Evolutionary conservation across 2,329 filamentous ascomycete genomes (phyloP), one percentile per base, ranked within the genome.

Genomic region (Paecilomyces variotii): DNA sequence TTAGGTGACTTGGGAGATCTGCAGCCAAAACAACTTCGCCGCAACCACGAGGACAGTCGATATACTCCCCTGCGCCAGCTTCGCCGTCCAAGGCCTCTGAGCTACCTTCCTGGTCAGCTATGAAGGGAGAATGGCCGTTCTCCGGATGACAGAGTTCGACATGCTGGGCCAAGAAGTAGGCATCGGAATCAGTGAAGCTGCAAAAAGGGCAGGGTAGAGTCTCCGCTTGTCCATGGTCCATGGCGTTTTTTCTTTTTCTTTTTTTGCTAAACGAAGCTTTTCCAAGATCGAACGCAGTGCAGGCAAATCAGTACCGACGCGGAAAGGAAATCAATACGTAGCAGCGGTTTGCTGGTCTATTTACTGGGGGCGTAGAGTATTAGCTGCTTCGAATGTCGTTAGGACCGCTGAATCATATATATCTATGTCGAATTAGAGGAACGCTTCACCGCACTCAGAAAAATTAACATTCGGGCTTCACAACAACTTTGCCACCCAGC

Each of bases 1-100:
- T 82, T 35, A 87, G 66, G 66, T 88, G 86, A 52, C 76, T 79
- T 14, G 82, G 78, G 35, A 87, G 73, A 64, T 87, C 82, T 14
- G 74, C 69, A 6, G 76, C 65, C 5, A 77, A 71, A 24, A 87
- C 69, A n/a, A 78, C 68, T 68, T 89, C 85, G 32, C 82, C 82
- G 66, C 87, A 89, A 25, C 78, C 80, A 14, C 82, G 79, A 34
- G 82, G 79, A 64, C 85, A 87, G 50, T 80, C 75, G 25, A 79
- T 74, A 65, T 84, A 84, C 55, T 67, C 64, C 10, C 64, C 58
- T 11, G 66, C 63, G 56, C 27, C 24, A 24, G 25, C 53, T 39
- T 28, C 56, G 32, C 45, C 51, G 19, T 56, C 27, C 26, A 32
- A 54, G 10, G 50, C 10, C 30, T 59, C 53, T 26, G 53, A 58